phyloP scores from a whole-genome alignment of 2,329 filamentous ascomycete genomes.

The Penicillium sp. region DNA sequence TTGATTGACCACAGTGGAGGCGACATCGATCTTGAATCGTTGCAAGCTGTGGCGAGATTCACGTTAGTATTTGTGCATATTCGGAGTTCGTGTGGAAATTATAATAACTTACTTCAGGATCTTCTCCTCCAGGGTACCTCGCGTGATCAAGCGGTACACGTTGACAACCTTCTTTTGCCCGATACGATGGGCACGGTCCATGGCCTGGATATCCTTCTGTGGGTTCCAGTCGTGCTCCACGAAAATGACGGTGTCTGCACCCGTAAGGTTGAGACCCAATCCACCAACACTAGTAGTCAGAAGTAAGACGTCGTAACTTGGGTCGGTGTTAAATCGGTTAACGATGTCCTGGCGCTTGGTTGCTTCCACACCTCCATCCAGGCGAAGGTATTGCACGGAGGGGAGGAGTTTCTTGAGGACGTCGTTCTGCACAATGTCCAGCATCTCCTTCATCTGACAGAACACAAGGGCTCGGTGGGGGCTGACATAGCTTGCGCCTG shows the following conservation, averaged over 20 bases:
- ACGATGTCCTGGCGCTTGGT: constrained; percentile 95
- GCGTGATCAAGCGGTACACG: constrained; percentile 92
- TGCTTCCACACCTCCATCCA: constrained; percentile 90
- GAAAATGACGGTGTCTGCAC: constrained; percentile 97
- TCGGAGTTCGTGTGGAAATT: constrained; percentile 14
- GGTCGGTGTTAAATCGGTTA: constrained; percentile 97
- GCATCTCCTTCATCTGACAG: constrained; percentile 99
- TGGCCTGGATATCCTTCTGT: constrained; percentile 96
- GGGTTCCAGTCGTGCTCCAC: constrained; percentile 99
- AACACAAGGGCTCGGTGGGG: constrained; percentile 95
- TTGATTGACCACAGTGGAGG: constrained; percentile 96
- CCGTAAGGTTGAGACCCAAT: constrained; percentile 89
- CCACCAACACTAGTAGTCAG: constrained; percentile 95
- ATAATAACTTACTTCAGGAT: constrained; percentile 67
- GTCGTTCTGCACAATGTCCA: constrained; percentile 96
- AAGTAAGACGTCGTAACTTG: constrained; percentile 89
- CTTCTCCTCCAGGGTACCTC: constrained; percentile 96
- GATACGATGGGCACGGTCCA: constrained; percentile 97
- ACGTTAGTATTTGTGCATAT: constrained; percentile 18
- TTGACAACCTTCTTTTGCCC: constrained; percentile 99
- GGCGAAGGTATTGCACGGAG: constrained; percentile 85
- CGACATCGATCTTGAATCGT: constrained; percentile 99
- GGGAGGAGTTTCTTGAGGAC: constrained; percentile 90
- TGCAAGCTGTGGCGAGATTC: constrained; percentile 63
- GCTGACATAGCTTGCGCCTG: constrained; percentile 76